phyloP scores from a whole-genome alignment of 306 rosid genomes.

The Cotoneaster glaucophyllus region DNA sequence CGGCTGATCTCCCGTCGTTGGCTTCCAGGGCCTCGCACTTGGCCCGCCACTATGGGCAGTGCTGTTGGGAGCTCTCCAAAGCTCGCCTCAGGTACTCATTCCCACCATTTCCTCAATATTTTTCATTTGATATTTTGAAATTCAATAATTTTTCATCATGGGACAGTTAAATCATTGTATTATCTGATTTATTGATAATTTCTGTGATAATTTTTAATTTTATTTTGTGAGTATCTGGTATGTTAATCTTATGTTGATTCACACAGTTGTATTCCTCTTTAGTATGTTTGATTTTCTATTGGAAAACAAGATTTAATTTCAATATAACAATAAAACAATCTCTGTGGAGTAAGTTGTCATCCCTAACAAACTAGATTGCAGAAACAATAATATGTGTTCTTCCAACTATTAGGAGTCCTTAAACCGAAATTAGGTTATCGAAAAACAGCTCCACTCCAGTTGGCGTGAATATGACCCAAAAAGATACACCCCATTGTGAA shows the following conservation, averaged over 20 bases:
- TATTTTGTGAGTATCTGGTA: neutral
- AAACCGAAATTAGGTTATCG: neutral
- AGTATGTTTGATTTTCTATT: neutral
- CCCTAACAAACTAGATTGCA: neutral
- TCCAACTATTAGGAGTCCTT: neutral
- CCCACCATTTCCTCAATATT: too few species aligned
- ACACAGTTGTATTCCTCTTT: neutral
- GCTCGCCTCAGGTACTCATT: too few species aligned
- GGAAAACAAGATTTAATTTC: neutral
- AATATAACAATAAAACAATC: neutral
- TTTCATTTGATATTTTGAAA: too few species aligned
- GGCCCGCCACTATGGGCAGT: too few species aligned
- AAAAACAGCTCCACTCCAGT: neutral
- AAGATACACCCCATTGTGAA: neutral
- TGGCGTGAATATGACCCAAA: neutral
- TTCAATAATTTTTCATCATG: too few species aligned
- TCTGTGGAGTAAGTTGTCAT: neutral
- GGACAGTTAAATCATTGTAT: too few species aligned
- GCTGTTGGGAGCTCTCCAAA: too few species aligned
- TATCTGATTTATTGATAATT: too few species aligned
- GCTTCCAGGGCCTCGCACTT: too few species aligned
- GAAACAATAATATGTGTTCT: neutral
- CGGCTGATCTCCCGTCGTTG: too few species aligned
- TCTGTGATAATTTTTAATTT: too few species aligned
- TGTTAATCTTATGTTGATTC: neutral